Conservation (phyloP, 495 filamentous ascomycete species). For the Neurospora sp. region DNA sequence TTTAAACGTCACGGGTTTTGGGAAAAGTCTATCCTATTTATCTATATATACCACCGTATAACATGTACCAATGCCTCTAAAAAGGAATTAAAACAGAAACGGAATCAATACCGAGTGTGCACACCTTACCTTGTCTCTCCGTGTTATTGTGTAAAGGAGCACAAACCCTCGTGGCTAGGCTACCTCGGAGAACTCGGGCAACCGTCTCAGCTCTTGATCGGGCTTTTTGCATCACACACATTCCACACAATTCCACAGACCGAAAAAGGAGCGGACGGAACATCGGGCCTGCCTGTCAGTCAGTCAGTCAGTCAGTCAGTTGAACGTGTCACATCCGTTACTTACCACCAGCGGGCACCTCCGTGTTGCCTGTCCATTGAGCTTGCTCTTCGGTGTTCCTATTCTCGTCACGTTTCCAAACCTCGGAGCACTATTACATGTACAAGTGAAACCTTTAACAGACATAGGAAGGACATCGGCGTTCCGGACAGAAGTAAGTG, state of each 20-base stretch:
- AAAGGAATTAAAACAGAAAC: background rate
- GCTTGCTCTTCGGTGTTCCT: background rate
- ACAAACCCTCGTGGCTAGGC: background rate
- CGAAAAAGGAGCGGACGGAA: background rate
- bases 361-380: background rate
- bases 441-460: background rate
- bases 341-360: background rate
- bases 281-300: background rate
- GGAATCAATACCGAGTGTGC: background rate
- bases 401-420: background rate
- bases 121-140: background rate
- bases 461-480: background rate
- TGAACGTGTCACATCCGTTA: background rate
- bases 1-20: background rate
- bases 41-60: background rate
- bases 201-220: background rate
- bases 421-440: background rate
- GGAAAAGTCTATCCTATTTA: background rate
- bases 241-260: too few species aligned
- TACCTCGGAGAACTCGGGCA: background rate
- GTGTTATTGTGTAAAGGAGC: too few species aligned
- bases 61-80: background rate
- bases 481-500: background rate
- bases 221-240: background rate
- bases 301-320: background rate